phyloP scores from a whole-genome alignment of 192 early-diverging fungal genomes.

The Backusella westeae region DNA sequence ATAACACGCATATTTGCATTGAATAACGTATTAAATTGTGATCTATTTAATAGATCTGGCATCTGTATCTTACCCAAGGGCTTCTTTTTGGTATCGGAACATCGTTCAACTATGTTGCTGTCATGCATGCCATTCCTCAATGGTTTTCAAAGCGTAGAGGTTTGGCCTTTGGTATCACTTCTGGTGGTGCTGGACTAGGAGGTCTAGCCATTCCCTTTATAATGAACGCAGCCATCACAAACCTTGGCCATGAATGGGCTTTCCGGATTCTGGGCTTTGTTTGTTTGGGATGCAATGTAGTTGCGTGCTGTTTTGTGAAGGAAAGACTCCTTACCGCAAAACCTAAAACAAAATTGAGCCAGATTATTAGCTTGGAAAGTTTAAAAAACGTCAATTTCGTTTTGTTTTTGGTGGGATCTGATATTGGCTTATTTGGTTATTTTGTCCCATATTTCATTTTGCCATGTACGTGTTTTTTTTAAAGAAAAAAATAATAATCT shows the following conservation, averaged over 20 bases:
- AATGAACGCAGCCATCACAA: constrained; percentile 49
- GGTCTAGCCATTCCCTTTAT: constrained; percentile 63
- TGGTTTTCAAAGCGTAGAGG: constrained; percentile 58
- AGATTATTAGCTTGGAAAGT: constrained; percentile 16
- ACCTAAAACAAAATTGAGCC: constrained; percentile 11
- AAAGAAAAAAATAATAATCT: neutral
- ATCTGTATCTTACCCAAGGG: constrained; percentile 57
- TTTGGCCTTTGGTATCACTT: constrained; percentile 51
- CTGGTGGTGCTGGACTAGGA: constrained; percentile 69
- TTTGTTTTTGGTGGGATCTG: constrained; percentile 21
- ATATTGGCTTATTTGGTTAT: constrained; percentile 20
- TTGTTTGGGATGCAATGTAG: neutral
- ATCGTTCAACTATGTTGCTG: constrained; percentile 19
- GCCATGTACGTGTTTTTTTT: constrained; percentile 16
- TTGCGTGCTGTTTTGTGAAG: constrained; percentile 6
- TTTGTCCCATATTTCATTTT: constrained; percentile 30
- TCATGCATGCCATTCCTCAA: constrained; percentile 43
- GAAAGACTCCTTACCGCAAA: neutral
- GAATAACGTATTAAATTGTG: neutral
- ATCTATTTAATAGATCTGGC: constrained; percentile 44
- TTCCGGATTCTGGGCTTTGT: constrained; percentile 30
- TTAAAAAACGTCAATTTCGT: constrained; percentile 19
- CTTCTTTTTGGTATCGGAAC: constrained; percentile 52
- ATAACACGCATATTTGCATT: neutral
- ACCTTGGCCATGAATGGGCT: constrained; percentile 51